Evolutionary conservation across 495 filamentous ascomycete species (phyloP), one percentile per base, ranked within the genome.

Genomic region (Aspergillus bridgeri): DNA sequence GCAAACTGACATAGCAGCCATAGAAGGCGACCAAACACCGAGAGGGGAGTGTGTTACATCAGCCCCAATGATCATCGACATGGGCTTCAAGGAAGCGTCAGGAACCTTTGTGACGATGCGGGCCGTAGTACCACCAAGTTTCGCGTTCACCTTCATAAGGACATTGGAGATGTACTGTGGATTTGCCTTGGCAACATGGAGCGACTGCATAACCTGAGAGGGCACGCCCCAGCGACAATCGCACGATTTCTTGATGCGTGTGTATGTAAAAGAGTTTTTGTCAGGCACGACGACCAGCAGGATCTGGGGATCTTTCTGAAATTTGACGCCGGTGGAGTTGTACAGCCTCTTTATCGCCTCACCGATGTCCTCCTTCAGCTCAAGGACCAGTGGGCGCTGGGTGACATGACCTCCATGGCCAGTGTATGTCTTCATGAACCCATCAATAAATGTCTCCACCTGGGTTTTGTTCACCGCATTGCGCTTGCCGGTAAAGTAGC

Each of bases 81-180:
- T 75, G 1, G 68, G 68, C 2, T 61, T 66, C 49, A 86, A 79
- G 42, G 59, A 49, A 45, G 74, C 62, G 3, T 62, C 58, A 15
- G 60, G 53, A 1, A 68, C 58, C 38, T 65, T 69, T 1, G 76
- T 63, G 38, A 79, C 58, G n/a, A 75, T 75, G 15, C 74, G 65
- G 49, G 68, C 74, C 17, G 89, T 96, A 5, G 82, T 76, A 17
- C 94, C 94, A 33, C 94, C 94, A n/a, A 96, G 83, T 74, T 97
- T 98, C 17, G 89, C 87, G 64, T 98, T 97, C 55, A 98, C 81
- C 71, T 98, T 98, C 89, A 97, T 91, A 49, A 82, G 76, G 23
- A 96, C 88, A 64, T 97, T 97, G 2, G 89, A 92, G 58, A 84
- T 80, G 71, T 96, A 96, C 69, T 98, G 92, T 1, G 75, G 74